Conservation (phyloP, 371 early-diverging fungal species). For the Parasitella parasitica region DNA sequence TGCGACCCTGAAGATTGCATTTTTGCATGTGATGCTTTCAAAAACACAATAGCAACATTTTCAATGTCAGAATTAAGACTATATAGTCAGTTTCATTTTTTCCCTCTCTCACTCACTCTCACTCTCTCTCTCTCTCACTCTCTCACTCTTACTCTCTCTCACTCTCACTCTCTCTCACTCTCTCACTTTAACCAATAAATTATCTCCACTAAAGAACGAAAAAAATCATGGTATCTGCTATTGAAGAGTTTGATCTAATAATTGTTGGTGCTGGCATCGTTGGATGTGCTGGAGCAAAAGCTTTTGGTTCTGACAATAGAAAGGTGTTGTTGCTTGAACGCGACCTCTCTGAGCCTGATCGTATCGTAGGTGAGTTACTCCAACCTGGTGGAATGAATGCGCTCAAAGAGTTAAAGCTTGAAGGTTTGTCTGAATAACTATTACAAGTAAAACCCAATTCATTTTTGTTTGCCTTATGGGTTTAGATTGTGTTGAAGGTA, state of each 20-base stretch:
- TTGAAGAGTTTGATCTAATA: conserved; percentile 65
- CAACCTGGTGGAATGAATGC: conserved; percentile 91
- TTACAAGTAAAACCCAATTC: too few relatives aligned
- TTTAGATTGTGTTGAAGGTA: conserved; percentile 71
- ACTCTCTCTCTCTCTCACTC: too few relatives aligned
- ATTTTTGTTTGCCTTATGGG: too few relatives aligned
- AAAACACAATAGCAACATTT: too few relatives aligned
- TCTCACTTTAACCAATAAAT: too few relatives aligned
- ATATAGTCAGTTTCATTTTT: too few relatives aligned
- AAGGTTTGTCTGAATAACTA: conserved; percentile 29
- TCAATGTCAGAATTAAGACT: too few relatives aligned
- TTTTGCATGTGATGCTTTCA: too few relatives aligned
- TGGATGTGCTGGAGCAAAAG: conserved; percentile 80
- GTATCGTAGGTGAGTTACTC: conserved; percentile 95
- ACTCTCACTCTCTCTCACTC: too few relatives aligned
- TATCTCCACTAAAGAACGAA: not conserved
- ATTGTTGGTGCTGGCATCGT: conserved; percentile 89
- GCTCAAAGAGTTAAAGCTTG: conserved; percentile 70
- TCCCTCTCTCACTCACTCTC: too few relatives aligned
- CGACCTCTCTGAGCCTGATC: conserved; percentile 87
- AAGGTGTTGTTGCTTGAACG: conserved; percentile 76
- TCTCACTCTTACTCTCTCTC: too few relatives aligned
- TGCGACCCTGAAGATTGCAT: too few relatives aligned
- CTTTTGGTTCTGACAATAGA: conserved; percentile 69
- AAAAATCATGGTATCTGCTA: not conserved